These are phyloP conservation scores for Naganishia liquefaciens DNA, from an alignment of 1,284 basidiomycete genomes.

Conservation along the genomic window DNA sequence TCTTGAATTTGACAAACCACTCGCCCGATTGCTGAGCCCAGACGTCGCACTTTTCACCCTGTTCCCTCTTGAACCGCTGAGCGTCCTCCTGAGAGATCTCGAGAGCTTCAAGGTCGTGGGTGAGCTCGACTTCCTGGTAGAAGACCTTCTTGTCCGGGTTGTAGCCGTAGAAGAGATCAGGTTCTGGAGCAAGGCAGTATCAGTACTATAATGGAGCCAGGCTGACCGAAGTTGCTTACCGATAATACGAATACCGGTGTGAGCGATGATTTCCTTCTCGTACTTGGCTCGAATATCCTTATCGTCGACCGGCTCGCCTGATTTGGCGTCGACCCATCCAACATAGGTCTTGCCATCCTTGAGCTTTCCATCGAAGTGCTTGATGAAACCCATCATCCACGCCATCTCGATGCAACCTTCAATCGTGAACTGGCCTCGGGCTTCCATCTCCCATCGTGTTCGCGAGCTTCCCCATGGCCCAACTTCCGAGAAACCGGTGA, in stretches of 20 bases:
- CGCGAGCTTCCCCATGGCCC: conserved; percentile 98
- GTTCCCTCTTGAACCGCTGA: conserved; percentile 92
- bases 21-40: conserved; percentile 88
- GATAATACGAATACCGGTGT: conserved; percentile 93
- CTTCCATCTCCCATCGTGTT: conserved; percentile 99
- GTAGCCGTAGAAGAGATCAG: conserved; percentile 95
- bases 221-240: conserved; percentile 59
- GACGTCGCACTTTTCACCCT: conserved; percentile 93
- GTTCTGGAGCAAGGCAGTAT: conserved; percentile 62
- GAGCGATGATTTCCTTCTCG: conserved; percentile 88
- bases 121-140: conserved; percentile 94
- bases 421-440: conserved; percentile 87
- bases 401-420: conserved; percentile 99
- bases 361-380: conserved; percentile 94
- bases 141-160: conserved; percentile 96
- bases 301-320: conserved; percentile 95
- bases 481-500: conserved; percentile 96
- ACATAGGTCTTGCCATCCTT: conserved; percentile 90
- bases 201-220: not conserved
- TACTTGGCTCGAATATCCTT: conserved; percentile 93
- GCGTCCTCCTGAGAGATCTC: conserved; percentile 91
- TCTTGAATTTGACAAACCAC: conserved; percentile 98
- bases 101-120: conserved; percentile 93
- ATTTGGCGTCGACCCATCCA: conserved; percentile 96
- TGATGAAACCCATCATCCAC: conserved; percentile 98